phyloP scores from a whole-genome alignment of 306 rosid genomes.

The Rubus parviflorus region DNA sequence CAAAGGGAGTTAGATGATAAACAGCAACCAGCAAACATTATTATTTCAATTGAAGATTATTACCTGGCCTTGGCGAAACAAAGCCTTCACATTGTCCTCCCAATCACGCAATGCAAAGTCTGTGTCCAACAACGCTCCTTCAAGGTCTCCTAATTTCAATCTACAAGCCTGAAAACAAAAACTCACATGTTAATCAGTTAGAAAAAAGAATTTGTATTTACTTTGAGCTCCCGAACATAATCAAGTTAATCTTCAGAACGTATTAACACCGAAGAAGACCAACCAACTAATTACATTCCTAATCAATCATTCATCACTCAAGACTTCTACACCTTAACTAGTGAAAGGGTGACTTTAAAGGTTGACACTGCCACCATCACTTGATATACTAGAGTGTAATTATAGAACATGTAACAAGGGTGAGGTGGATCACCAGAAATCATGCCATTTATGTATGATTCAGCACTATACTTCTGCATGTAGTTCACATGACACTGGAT shows the following conservation, averaged over 20 bases:
- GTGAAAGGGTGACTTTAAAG: background rate
- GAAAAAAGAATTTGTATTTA: background rate
- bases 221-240: background rate
- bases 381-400: background rate
- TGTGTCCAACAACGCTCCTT: slow-evolving; percentile 82
- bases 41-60: slow-evolving; percentile 26
- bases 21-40: background rate
- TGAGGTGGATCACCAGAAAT: background rate
- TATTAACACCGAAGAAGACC: background rate
- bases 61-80: slow-evolving; percentile 95
- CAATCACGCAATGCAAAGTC: slow-evolving; percentile 90
- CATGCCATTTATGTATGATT: background rate
- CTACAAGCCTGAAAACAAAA: slow-evolving; percentile 61
- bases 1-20: background rate
- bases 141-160: slow-evolving; percentile 74
- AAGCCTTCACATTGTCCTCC: slow-evolving; percentile 74
- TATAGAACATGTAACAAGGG: background rate
- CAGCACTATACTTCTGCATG: background rate
- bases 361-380: background rate
- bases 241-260: background rate
- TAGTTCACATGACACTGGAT: background rate
- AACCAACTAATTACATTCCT: background rate
- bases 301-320: background rate
- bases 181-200: background rate
- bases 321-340: slow-evolving; percentile 1